A percentile compares a stretch with the other conserved stretches of the same genome.
Evolutionary conservation across 768 basidiomycete species (phyloP).

Genomic region (Pleurotus citrinopileatus): DNA sequence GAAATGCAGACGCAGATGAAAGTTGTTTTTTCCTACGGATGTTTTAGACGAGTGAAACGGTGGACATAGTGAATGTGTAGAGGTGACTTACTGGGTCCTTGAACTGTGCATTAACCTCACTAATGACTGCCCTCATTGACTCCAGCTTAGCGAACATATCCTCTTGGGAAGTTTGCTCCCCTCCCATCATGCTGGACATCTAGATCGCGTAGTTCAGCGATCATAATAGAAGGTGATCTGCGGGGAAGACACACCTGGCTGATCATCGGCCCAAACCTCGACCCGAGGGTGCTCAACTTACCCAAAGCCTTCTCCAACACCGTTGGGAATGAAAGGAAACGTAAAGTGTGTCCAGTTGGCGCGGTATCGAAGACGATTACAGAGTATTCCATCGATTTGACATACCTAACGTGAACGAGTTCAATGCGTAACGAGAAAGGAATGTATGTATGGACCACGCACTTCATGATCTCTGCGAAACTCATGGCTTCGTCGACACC

Average conservation of each 20-base stretch:
- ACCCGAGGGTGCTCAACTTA: constrained; percentile 90
- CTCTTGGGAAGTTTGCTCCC: constrained; percentile 84
- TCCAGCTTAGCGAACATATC: constrained; percentile 99
- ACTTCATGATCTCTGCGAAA: constrained; percentile 99
- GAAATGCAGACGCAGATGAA: constrained; percentile 99
- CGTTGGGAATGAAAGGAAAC: constrained; percentile 98
- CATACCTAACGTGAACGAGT: constrained; percentile 60
- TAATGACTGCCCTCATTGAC: constrained; percentile 94
- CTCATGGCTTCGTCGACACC: constrained; percentile 99
- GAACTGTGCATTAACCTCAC: constrained; percentile 98
- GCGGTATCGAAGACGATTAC: constrained; percentile 99
- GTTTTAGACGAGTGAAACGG: background rate
- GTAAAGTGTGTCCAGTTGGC: constrained; percentile 96
- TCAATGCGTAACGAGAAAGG: background rate
- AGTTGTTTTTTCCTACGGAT: constrained; percentile 90
- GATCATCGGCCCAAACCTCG: constrained; percentile 96
- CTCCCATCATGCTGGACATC: constrained; percentile 98
- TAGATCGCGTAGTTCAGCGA: constrained; percentile 23
- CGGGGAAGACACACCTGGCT: constrained; percentile 50
- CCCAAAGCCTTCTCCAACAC: constrained; percentile 97
- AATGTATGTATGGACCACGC: too few species aligned
- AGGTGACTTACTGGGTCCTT: constrained; percentile 82
- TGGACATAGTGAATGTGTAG: background rate
- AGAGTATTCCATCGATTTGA: constrained; percentile 99
- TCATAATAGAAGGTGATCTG: background rate